Evolutionary conservation across 495 filamentous ascomycete species (phyloP), one percentile per base, ranked within the genome.

Genomic region (Astrothelium macrocarpum): DNA sequence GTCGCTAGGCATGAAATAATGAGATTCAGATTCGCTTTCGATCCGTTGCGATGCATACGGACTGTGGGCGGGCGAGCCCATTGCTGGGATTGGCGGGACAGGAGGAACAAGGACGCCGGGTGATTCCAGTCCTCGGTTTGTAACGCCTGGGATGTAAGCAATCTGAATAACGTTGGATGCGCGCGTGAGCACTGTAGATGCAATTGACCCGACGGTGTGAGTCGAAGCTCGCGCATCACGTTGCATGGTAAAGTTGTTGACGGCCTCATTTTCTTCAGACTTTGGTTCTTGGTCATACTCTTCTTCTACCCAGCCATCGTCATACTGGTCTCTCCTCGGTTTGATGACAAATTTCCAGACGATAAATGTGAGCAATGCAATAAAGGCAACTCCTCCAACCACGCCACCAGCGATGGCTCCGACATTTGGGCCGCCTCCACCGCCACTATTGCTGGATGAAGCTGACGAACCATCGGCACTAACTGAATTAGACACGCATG

Each of bases 161-260:
- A 98, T 98, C 76, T 97, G 94, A 65, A 98, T 98, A 72, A 98
- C 90, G 77, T 98, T 97, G 64, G 93, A 97, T 53, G 94, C 94
- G 56, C 94, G 87, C 5, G 94, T 97, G 62, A 96, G 84, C 61
- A 97, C 90, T 59, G 93, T 97, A 11, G 92, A 96, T 18, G 95
- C 94, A 70, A 97, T 90, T 42, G 92, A 97, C 66, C 85, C 82
- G 61, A 90, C 87, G 3, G 93, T 96, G 69, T 95, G 90, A 39
- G 92, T 90, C 29, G 90, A 90, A 29, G 86, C 83, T 64, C 88
- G 82, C 60, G 86, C 80, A 66, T 88, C 86, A 7, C 84, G 78
- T 62, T 79, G 79, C 66, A 81, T 79, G 36, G 81, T 77, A 67
- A 85, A 85, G 62, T 86, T 76, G 53, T 80, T 63, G 43, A 34